Conservation (phyloP, 169 alveolate species). For the Cryptosporidium sp. region DNA sequence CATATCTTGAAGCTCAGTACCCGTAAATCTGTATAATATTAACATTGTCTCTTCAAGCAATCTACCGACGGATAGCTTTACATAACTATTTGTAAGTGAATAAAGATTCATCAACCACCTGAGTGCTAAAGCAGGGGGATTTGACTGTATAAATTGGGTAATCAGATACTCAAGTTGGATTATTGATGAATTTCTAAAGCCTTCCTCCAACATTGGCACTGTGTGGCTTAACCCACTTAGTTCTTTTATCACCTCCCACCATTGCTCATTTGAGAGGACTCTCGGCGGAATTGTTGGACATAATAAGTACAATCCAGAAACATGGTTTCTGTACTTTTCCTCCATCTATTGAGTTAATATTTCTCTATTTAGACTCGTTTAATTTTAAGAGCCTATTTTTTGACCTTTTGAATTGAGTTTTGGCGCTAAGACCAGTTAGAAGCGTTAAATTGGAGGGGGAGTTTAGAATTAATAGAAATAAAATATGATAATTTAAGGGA, state of each 20-base stretch:
- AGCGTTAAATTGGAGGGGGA: neutral
- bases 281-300: slow-evolving; percentile 74
- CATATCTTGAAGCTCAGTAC: slow-evolving; percentile 16
- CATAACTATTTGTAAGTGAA: slow-evolving; percentile 44
- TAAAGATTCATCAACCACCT: slow-evolving; percentile 63
- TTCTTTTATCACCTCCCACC: slow-evolving; percentile 69
- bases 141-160: slow-evolving; percentile 53
- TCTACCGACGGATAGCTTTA: slow-evolving; percentile 35
- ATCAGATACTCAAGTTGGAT: slow-evolving; percentile 52
- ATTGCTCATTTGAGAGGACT: slow-evolving; percentile 48
- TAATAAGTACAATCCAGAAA: slow-evolving; percentile 48
- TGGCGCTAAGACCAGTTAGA: neutral
- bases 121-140: slow-evolving; percentile 46
- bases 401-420: neutral
- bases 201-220: slow-evolving; percentile 23
- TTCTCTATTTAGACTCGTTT: neutral
- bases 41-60: slow-evolving; percentile 29
- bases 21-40: slow-evolving; percentile 46
- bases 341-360: slow-evolving; percentile 17
- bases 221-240: slow-evolving; percentile 58
- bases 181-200: slow-evolving; percentile 16
- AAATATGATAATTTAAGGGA: neutral
- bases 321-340: slow-evolving; percentile 44
- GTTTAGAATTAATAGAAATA: neutral
- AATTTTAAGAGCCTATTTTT: neutral